Base-by-base conservation (phyloP, 306 rosid species). In the Bauhinia variegata region DNA sequence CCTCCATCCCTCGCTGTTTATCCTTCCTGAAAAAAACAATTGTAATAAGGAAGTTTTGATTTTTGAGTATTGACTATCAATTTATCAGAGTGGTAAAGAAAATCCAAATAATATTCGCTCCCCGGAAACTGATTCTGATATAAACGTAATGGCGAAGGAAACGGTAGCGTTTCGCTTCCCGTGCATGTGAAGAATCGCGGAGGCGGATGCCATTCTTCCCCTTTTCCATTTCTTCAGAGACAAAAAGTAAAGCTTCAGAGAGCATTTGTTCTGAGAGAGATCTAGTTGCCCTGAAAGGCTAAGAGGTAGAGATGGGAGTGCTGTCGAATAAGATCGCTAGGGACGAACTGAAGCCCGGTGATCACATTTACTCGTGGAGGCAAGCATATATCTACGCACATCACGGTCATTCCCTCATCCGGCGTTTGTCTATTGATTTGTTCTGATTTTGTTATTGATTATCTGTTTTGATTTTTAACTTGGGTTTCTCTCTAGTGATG, bases 361-460 rank as follows among this genome's bases (percentile, higher is more conserved):
- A 91, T 83, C 97, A 91, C 47, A 82, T 91, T 33, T 87, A 91
- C 74, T 85, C 97, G 1, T 91, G 97, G 96, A 85, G 88, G 39
- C 69, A 51, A 61, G 87, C 85, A 53, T 87, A 87, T 73, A 23
- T 88, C 64, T 85, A 74, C 54, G 84, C 97, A 23, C 95, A 91
- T 78, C 96, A 91, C 56, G 96, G 95, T 88, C 68, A 73, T 63
- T 39, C 46, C 41, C 33, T 32, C 66, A 51, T n/a, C 61, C 28
- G 11, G 28, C 28, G 1, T 48, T 11, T 2, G 9, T 53, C 28
- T 5, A 11, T 51, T 68, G 0, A 17, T 63, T 18, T 44, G 51
- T 15, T 4, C 6, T 34, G 0, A 11, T 43, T 4, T 2, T 10
- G 2, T 68, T 75, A 5, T 8, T 12, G 5, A 61, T n/a, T 23